These are phyloP conservation scores for Coemansia sp. DNA, from an alignment of 192 early-diverging fungal genomes.

Conservation along the genomic window DNA sequence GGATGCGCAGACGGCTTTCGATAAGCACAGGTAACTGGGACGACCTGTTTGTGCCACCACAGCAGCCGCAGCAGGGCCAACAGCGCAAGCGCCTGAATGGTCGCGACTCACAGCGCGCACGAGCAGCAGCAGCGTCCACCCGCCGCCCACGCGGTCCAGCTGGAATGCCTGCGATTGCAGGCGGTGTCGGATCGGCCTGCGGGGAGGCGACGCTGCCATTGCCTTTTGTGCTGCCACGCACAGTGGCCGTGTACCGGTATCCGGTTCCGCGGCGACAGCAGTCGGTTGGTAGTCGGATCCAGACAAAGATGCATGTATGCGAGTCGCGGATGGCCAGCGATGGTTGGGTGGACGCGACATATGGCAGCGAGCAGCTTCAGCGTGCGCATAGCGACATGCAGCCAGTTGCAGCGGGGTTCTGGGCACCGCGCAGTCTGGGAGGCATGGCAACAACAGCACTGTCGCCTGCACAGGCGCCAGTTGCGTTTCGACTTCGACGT, in stretches of 20 bases:
- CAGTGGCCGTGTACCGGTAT: conserved; percentile 40
- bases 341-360: conserved; percentile 45
- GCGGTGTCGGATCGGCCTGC: conserved; percentile 2
- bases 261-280: conserved; percentile 15
- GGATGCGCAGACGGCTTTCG: conserved; percentile 38
- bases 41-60: conserved; percentile 48
- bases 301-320: conserved; percentile 5
- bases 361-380: conserved; percentile 2
- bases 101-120: conserved; percentile 29
- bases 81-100: conserved; percentile 25
- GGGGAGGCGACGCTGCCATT: conserved; percentile 19
- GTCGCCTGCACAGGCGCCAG: not conserved
- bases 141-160: conserved; percentile 3
- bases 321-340: conserved; percentile 10
- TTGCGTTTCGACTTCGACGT: conserved; percentile 39
- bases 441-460: conserved; percentile 6
- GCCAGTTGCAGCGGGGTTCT: conserved; percentile 19
- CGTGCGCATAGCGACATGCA: conserved; percentile 16
- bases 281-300: conserved; percentile 28
- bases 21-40: conserved; percentile 12
- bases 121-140: conserved; percentile 14
- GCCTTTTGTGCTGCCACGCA: conserved; percentile 38
- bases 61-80: conserved; percentile 17
- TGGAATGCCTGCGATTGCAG: not conserved
- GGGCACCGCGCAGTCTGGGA: conserved; percentile 14